Evolutionary conservation across 1,139 yeast genomes (phyloP), one percentile per base, ranked within the genome.

Genomic region (Yamadazyma oceani): DNA sequence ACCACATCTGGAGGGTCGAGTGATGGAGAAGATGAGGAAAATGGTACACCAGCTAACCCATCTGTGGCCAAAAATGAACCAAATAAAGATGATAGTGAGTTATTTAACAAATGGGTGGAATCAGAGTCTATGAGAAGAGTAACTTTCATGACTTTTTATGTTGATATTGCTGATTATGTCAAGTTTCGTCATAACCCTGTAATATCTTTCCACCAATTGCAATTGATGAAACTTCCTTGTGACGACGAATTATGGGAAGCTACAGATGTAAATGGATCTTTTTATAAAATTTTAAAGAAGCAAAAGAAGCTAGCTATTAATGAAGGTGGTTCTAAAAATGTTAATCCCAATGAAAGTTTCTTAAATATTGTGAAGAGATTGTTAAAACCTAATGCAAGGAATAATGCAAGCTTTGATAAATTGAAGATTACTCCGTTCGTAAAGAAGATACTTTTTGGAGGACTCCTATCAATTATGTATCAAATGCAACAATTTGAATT

Each of bases 401-500:
- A 46, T 4, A 49, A 48, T 11, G 4, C 21, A 5, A 16, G 6
- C 16, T 16, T 16, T n/a, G 7, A 5, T 3, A 16, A 17, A 10
- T 26, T 49, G 10, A 52, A 53, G 5, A 36, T 54, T 0, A 50
- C 62, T 2, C 40, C 55, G 7, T 78, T 85, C 56, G 85, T 88
- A 3, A 75, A 82, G 39, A 80, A 82, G 46, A 75, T 85, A 2
- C 56, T 86, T 29, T 63, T 85, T 25, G 84, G 87, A 2, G 95
- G 95, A 0, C 60, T 86, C 37, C 62, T 83, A 35, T 80, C 92
- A 1, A 71, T 85, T 9, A 75, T 85, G 75, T 75, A 77, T 48
- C 92, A 85, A 57, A 79, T 86, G 76, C 90, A 85, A 54, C 92
- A 85, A 54, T 65, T 78, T 14, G 92, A 82, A 50, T 54, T 77